phyloP scores from a whole-genome alignment of 2,329 filamentous ascomycete species.

The Verticillium albo-atrum region DNA sequence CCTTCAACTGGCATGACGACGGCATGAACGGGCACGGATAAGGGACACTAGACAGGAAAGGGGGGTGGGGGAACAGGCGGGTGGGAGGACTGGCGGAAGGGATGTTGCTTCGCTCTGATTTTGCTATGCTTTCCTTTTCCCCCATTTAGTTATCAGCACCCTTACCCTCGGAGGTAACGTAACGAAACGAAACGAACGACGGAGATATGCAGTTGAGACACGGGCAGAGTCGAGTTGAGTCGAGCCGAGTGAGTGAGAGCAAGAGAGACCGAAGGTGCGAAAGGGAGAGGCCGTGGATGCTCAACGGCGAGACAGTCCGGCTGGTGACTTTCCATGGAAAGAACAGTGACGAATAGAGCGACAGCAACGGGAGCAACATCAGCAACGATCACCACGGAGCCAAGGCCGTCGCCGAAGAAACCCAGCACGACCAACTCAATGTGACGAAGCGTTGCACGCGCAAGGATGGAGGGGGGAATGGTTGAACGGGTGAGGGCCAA shows the following conservation, averaged over 20 bases:
- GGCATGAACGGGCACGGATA: not conserved
- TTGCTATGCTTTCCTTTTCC: not conserved
- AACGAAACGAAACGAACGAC: not conserved
- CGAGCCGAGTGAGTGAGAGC: no score
- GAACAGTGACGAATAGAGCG: not conserved
- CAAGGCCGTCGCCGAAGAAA: not conserved
- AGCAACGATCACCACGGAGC: not conserved
- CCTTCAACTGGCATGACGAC: not conserved
- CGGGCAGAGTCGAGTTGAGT: not conserved
- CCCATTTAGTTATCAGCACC: not conserved
- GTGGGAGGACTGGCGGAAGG: not conserved
- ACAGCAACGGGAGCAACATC: not conserved
- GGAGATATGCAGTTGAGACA: not conserved
- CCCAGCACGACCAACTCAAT: not conserved
- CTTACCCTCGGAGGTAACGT: not conserved
- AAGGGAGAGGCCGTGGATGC: not conserved
- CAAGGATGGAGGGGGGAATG: no score
- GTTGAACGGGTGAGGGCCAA: no score
- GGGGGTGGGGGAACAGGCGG: not conserved
- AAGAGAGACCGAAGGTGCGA: no score
- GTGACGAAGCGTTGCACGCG: no score
- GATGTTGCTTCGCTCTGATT: not conserved
- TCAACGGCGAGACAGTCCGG: not conserved
- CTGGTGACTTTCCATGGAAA: not conserved
- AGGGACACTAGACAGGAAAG: not conserved